Evolutionary conservation across 805 yeast species (phyloP).

Genomic region (Sugiyamaella mastotermitis): DNA sequence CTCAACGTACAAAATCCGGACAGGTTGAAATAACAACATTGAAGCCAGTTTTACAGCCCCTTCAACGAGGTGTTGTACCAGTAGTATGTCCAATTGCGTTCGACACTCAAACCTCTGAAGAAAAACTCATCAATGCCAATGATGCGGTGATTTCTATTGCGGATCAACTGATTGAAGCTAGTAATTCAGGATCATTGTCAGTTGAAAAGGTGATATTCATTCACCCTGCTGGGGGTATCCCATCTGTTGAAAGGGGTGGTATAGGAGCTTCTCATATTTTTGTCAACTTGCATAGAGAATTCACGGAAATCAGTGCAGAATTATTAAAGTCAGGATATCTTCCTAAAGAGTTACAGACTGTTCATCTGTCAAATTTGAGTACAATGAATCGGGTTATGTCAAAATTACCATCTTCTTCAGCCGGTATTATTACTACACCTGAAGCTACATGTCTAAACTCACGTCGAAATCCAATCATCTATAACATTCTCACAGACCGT

Average conservation of each 20-base stretch:
- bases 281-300: slow-evolving; percentile 80
- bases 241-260: slow-evolving; percentile 67
- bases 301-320: slow-evolving; percentile 56
- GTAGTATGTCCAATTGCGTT: slow-evolving; percentile 59
- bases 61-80: slow-evolving; percentile 41
- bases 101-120: slow-evolving; percentile 45
- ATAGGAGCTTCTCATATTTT: slow-evolving; percentile 70
- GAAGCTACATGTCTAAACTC: slow-evolving; percentile 50
- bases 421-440: slow-evolving; percentile 87
- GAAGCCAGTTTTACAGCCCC: slow-evolving; percentile 29
- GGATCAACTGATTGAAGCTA: slow-evolving; percentile 26
- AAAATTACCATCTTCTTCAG: slow-evolving; percentile 47
- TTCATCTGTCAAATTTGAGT: slow-evolving; percentile 61
- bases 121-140: slow-evolving; percentile 35
- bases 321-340: slow-evolving; percentile 27
- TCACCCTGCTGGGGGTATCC: slow-evolving; percentile 86
- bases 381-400: slow-evolving; percentile 55
- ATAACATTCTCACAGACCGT: slow-evolving; percentile 86
- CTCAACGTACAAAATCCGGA: not conserved
- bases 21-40: not conserved
- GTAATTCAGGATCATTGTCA: slow-evolving; percentile 28
- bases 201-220: slow-evolving; percentile 79
- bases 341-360: slow-evolving; percentile 18
- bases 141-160: slow-evolving; percentile 38
- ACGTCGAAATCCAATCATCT: slow-evolving; percentile 76